These are phyloP conservation scores for Metschnikowia kunwiensis DNA, from an alignment of 805 yeast species.

Conservation along the genomic window DNA sequence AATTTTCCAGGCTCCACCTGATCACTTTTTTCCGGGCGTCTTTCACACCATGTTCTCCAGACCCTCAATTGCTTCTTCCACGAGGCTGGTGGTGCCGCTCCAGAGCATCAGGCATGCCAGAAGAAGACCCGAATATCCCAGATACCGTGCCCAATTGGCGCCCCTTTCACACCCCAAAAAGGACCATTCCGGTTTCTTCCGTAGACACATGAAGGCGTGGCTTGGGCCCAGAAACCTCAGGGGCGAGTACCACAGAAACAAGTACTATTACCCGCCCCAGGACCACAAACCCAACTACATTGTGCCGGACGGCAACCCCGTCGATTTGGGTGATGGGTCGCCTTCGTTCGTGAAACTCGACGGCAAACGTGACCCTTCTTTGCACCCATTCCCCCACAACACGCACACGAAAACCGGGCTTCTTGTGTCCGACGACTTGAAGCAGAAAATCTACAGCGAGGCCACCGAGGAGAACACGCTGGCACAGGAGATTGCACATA, in stretches of 20 bases:
- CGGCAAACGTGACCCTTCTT: slow-evolving; percentile 24
- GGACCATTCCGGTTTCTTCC: slow-evolving; percentile 51
- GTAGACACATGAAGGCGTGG: slow-evolving; percentile 65
- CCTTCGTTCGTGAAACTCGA: slow-evolving; percentile 15
- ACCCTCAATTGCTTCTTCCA: slow-evolving; percentile 11
- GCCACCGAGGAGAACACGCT: slow-evolving; percentile 50
- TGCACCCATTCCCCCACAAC: slow-evolving; percentile 84
- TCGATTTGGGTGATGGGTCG: slow-evolving; percentile 25
- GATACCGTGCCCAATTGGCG: slow-evolving; percentile 31
- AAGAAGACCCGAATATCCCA: slow-evolving; percentile 35
- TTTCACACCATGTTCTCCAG: slow-evolving; percentile 13
- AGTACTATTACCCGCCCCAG: slow-evolving; percentile 64
- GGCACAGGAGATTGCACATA: slow-evolving; percentile 71
- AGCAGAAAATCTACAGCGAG: slow-evolving; percentile 57
- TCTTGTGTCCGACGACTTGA: slow-evolving; percentile 56
- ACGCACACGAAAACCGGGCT: slow-evolving; percentile 64
- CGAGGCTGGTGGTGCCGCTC: slow-evolving; percentile 16
- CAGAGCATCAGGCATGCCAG: slow-evolving; percentile 20
- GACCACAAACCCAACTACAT: slow-evolving; percentile 73
- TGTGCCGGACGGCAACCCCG: slow-evolving; percentile 47
- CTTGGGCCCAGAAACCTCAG: slow-evolving; percentile 80
- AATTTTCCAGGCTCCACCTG: slow-evolving; percentile 2
- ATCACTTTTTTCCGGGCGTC: too few relatives aligned
- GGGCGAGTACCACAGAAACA: slow-evolving; percentile 78
- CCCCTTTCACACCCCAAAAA: slow-evolving; percentile 32